Base-by-base conservation (phyloP, 371 early-diverging fungal genomes). In the Lichtheimia corymbifera region DNA sequence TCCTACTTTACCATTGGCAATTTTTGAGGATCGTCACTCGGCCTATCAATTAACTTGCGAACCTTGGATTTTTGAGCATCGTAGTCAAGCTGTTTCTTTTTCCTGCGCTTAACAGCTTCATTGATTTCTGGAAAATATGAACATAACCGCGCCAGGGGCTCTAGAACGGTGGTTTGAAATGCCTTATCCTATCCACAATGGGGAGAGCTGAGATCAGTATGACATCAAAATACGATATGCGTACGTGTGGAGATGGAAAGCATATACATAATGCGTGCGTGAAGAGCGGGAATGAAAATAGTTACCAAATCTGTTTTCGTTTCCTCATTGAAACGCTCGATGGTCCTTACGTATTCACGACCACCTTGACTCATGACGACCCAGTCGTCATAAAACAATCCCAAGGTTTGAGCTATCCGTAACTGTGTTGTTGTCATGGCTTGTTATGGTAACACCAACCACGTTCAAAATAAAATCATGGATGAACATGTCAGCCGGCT, bases 51-150 rank as follows among this genome's bases (percentile, higher is more conserved):
- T 57, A 93, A 65, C 67, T 93, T 94, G 41, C 90, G 81, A 22
- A 91, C 89, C 68, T 86, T 89, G 25, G 87, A 76, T 12, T 87
- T 77, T 1, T 84, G 78, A 24, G 88, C 74, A 62, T 98, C 99
- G 63, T 96, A 93, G 64, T 98, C 98, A 20, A 93, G 71, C 40
- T 93, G 65, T 70, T 95, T 95, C 64, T 92, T 91, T 54, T 89
- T 81, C 25, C 97, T 87, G 51, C 91, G 88, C 68, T 89, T 91
- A 52, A 96, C 91, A 4, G 93, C 90, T 60, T 95, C 94, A 70
- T 96, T 93, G 65, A 95, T 86, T 62, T 94, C 93, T 4, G 98
- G 97, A 70, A 98, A 92, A 59, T 90, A 93, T 6, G 89, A 89
- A 44, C 89, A 85, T 68, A 90, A 91, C 61, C 91, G 84, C 20